Evolutionary conservation across 176 grass and related monocot genomes (phyloP), one percentile per base, ranked within the genome.

Genomic region (Canna indica): DNA sequence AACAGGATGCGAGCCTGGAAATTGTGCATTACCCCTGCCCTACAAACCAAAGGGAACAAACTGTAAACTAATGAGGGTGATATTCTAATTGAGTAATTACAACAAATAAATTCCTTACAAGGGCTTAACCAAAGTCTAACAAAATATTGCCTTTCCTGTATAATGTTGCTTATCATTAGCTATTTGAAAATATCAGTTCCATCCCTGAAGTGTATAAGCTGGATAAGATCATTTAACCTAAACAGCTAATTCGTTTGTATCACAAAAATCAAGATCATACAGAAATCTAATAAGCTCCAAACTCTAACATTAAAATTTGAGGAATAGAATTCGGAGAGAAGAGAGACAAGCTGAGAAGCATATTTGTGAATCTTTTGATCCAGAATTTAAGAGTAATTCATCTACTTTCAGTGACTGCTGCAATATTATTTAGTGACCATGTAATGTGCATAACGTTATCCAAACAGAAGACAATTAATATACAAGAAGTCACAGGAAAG

Each of bases 1-100:
- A 69, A 99, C 94, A 36, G 94, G 94, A 79, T 99, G 94, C 77
- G 94, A 99, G 74, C 94, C 94, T 67, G 89, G 89, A 99, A 99
- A 99, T 60, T 93, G 94, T 47, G 80, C 56, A 75, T 83, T 82
- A 24, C 83, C 86, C 78, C 86, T 93, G 36, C 22, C 70, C 94
- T 99, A 76, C 36, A 84, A 72, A 15, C 36, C 56, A n/a, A 59
- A 26, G 17, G 20, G 60, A 33, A 64, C 27, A 46, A 70, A 31
- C 13, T 8, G 25, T 12, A 24, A 70, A 30, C 9, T 29, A 46
- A 17, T 47, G 32, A 70, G 15, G 45, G 8, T 42, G 17, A 20
- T 24, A 68, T 41, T 24, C 4, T 25, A 41, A 25, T 44, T 3
- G 7, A 17, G 28, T 25, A 68, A 25, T 41, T 10, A 6, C 2